Conservation (phyloP, 78 protist species). For the Dictyostelium brefeldianum region DNA sequence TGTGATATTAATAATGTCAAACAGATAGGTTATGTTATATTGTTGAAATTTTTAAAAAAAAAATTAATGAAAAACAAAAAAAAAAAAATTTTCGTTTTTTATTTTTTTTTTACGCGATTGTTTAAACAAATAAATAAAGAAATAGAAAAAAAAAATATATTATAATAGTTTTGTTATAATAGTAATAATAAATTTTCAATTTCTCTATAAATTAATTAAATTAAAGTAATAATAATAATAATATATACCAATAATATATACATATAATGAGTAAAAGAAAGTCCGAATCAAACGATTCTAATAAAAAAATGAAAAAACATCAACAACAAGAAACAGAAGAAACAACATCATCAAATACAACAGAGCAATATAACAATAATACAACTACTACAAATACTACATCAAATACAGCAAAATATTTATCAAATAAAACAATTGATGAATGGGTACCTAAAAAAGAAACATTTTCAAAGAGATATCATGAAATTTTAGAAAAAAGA, state of each 20-base stretch:
- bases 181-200: too few relatives aligned
- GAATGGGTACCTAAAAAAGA: slow-evolving; percentile 77
- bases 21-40: neutral
- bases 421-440: neutral
- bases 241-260: neutral
- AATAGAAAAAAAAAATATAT: neutral
- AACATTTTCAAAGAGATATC: slow-evolving; percentile 89
- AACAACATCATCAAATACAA: neutral
- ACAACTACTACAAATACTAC: neutral
- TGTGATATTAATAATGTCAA: too few relatives aligned
- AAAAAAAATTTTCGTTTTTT: neutral
- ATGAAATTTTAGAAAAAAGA: slow-evolving; percentile 90
- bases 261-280: slow-evolving; percentile 21
- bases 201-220: too few relatives aligned
- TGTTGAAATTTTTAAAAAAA: neutral
- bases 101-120: neutral
- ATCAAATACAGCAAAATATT: neutral
- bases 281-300: neutral
- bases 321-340: neutral
- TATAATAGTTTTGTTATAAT: neutral
- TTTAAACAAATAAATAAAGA: too few relatives aligned
- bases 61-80: neutral
- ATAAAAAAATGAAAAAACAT: slow-evolving; percentile 8
- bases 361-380: neutral
- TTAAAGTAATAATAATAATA: neutral